phyloP scores from a whole-genome alignment of 179 eudicot species.

The Sideroxylon spinosum region DNA sequence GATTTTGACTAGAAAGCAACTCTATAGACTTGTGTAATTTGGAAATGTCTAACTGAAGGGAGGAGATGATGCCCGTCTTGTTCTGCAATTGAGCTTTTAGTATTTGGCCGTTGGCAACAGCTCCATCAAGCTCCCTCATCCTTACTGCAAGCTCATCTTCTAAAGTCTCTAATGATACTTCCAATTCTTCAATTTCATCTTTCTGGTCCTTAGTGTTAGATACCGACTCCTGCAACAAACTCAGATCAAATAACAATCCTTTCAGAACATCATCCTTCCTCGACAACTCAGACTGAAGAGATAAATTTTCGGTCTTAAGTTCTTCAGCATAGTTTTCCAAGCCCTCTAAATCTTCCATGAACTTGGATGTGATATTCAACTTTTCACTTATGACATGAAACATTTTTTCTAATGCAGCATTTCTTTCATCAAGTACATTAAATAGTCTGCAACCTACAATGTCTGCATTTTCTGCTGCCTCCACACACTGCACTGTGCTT shows the following conservation, averaged over 20 bases:
- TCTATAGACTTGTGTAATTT: constrained; percentile 35
- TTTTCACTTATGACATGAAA: constrained; percentile 37
- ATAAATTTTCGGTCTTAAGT: constrained; percentile 40
- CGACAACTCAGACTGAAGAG: constrained; percentile 52
- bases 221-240: constrained; percentile 80
- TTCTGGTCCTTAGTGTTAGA: constrained; percentile 61
- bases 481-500: constrained; percentile 24
- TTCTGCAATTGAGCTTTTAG: constrained; percentile 63
- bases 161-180: constrained; percentile 40
- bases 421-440: constrained; percentile 31
- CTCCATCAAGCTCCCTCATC: constrained; percentile 50
- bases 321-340: constrained; percentile 44
- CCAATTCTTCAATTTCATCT: constrained; percentile 55
- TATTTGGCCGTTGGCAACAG: constrained; percentile 31
- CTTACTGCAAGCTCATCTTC: constrained; percentile 53
- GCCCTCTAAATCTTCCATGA: constrained; percentile 43
- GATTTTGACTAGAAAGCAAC: constrained; percentile 45
- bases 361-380: constrained; percentile 28
- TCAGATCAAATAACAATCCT: constrained; percentile 74
- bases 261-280: constrained; percentile 77
- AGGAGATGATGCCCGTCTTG: constrained; percentile 39
- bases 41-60: constrained; percentile 49
- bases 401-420: constrained; percentile 26
- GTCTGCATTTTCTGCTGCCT: constrained; percentile 35
- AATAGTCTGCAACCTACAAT: constrained; percentile 27